Evolutionary conservation across 768 basidiomycete species (phyloP), one percentile per base, ranked within the genome.

Genomic region (Termitomyces sp.): DNA sequence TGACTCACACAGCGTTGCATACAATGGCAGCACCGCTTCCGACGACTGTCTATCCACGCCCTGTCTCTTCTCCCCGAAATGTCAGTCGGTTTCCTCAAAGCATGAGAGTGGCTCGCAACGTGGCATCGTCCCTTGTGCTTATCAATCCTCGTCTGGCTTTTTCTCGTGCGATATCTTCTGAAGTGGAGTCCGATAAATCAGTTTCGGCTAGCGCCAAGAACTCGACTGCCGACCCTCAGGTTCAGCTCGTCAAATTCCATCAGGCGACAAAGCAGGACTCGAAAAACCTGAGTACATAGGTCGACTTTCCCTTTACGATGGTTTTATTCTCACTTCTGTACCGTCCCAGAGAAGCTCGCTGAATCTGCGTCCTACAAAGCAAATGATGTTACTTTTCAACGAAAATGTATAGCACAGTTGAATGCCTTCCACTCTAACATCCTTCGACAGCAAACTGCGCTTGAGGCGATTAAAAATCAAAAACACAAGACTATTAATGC

Each of bases 401-500:
- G 74, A 52, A 67, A 74, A 51, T 74, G 70, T 38, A 67, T 66
- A 16, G 60, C 69, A 44, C 68, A 70, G 49, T 61, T 81, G n/a
- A 69, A 70, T 5, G 68, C 65, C 14, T 79, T 74, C 59, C 61
- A 67, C 52, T 55, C 58, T 35, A 72, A 71, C 56, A 60, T 77
- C 58, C 57, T 63, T 33, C 67, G 61, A 33, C 72, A 74, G 57
- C 69, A 71, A 58, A 56, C 52, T 20, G 60, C 74, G 63, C 68
- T 76, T 66, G 58, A 63, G 46, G 60, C 59, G 5, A 55, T 60
- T 40, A 26, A 11, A 13, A 36, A 55, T 22, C 71, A 68, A 41
- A 63, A 73, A 22, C 61, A 67, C n/a, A 69, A 67, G 38, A 68
- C 76, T 30, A 76, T 78, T 64, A 80, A 80, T 52, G 84, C 84